Evolutionary conservation across 2,329 filamentous ascomycete genomes (phyloP).

Genomic region (Penicillium sp.): DNA sequence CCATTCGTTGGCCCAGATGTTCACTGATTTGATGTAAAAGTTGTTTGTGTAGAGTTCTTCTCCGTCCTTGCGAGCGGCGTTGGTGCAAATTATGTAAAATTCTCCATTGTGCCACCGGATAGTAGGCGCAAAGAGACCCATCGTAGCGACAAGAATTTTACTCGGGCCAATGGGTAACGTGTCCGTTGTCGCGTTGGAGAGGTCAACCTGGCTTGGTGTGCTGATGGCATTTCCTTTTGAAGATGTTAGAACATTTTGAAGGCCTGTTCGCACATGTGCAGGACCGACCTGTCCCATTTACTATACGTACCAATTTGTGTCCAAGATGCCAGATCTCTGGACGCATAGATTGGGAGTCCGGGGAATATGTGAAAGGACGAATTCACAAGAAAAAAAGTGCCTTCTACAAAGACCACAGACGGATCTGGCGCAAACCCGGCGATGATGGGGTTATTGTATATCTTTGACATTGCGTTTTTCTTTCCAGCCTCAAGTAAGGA

Average conservation of each 20-base stretch:
- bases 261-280: no score
- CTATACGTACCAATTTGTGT: constrained; percentile 25
- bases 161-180: background rate
- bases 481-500: no score
- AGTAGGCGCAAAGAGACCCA: constrained; percentile 45
- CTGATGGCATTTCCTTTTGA: background rate
- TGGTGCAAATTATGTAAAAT: constrained; percentile 44
- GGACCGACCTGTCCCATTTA: no score
- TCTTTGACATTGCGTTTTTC: background rate
- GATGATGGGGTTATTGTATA: constrained; percentile 43
- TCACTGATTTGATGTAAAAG: constrained; percentile 44
- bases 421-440: constrained; percentile 51
- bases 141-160: constrained; percentile 8
- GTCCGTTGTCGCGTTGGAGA: background rate
- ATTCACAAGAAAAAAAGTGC: constrained; percentile 47
- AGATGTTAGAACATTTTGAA: background rate
- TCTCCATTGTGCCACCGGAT: constrained; percentile 41
- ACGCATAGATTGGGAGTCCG: constrained; percentile 48
- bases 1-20: constrained; percentile 48
- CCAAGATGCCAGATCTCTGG: constrained; percentile 48
- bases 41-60: constrained; percentile 17
- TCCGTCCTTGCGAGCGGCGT: constrained; percentile 15
- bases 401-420: constrained; percentile 43
- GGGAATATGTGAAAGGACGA: constrained; percentile 51
- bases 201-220: background rate